phyloP scores from a whole-genome alignment of 2,329 filamentous ascomycete genomes.

The Alternaria consortialis region DNA sequence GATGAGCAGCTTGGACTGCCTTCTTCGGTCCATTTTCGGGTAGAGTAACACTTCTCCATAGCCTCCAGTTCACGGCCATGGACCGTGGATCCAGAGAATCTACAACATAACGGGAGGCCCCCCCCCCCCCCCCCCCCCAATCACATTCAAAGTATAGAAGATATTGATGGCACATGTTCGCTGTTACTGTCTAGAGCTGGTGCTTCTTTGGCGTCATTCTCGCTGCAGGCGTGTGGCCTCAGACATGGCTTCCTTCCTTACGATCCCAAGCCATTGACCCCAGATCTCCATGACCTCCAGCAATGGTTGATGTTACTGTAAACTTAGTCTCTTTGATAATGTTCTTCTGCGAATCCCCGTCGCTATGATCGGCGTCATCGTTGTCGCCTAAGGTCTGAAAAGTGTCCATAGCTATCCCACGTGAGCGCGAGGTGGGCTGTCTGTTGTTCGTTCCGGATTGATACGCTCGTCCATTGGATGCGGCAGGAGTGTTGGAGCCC shows the following conservation, averaged over 20 bases:
- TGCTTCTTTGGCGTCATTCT: neutral
- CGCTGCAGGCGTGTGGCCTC: neutral
- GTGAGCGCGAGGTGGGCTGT: slow-evolving; percentile 13
- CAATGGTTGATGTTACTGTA: slow-evolving; percentile 17
- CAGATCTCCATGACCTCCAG: neutral
- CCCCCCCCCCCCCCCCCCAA: neutral
- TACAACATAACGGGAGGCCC: neutral
- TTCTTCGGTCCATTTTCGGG: neutral
- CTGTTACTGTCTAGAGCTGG: neutral
- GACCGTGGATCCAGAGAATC: neutral
- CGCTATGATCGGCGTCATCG: slow-evolving; percentile 20
- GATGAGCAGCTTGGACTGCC: neutral
- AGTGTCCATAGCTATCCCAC: slow-evolving; percentile 23
- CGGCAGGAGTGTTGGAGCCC: slow-evolving; percentile 31
- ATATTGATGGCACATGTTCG: neutral
- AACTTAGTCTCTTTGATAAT: slow-evolving; percentile 51
- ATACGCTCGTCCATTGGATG: slow-evolving; percentile 25
- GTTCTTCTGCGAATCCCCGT: slow-evolving; percentile 51
- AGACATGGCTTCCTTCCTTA: slow-evolving; percentile 5
- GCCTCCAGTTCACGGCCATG: neutral
- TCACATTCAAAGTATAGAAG: neutral
- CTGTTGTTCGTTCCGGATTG: slow-evolving; percentile 8
- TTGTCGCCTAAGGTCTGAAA: slow-evolving; percentile 28
- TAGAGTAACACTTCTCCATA: neutral
- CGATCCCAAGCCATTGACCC: neutral